Evolutionary conservation across 768 basidiomycete species (phyloP), one percentile per base, ranked within the genome.

Genomic region (Calocybe indica): DNA sequence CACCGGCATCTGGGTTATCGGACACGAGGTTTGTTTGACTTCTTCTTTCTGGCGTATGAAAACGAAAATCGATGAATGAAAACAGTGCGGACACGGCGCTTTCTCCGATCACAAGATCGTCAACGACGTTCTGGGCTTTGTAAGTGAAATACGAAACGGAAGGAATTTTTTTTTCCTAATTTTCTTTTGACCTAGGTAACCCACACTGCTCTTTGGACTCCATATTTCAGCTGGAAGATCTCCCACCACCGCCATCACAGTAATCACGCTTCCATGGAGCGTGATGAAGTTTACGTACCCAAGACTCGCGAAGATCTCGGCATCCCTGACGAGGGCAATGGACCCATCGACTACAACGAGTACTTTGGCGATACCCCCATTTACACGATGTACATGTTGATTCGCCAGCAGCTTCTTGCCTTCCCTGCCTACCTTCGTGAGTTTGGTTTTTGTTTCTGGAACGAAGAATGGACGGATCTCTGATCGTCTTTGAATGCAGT

Each of bases 381-480:
- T 38, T 83, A 78, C 55, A 81, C 80, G 1, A 58, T 81, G 5
- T 76, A 63, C 57, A 72, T 70, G 68, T 64, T 83, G 35, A 62
- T 82, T 48, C 74, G 75, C 34, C 78, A 79, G 48, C 79, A 83
- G 51, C 49, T 82, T 10, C 57, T 82, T 8, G 80, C 76, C 0
- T 82, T 81, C 60, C 80, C 79, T 2, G 75, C 79, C 2, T 84
- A 84, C 58, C 72, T 83, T 15, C 56, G 79, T 80, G 51, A 65
- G 77, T 63, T 8, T 11, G 11, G 11, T 3, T 13, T 37, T 40
- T 49, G 30, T 40, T 40, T 39, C 30, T 31, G 36, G 30, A 22
- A 22, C 4, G 22, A 22, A 22, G 22, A 22, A 22, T 2, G 22
- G 4, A 6, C 30, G 40, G 28, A 43, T 55, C 35, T 29, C 50